Base-by-base conservation (phyloP, 1,139 yeast genomes). In the Insectozyma bohioensis region DNA sequence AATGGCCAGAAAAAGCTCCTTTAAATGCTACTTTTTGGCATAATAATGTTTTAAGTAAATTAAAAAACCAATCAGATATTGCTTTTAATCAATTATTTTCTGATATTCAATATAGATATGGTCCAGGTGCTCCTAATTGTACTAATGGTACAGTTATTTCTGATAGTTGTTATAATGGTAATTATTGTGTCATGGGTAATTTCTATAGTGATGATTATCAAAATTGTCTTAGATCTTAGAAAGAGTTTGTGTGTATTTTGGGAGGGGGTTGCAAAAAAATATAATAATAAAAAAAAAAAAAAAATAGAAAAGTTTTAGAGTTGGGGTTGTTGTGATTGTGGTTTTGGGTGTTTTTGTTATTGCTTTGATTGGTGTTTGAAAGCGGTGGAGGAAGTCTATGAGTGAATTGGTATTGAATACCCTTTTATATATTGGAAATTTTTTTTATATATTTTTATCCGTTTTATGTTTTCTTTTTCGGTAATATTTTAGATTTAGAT, bases 21-120 rank as follows among this genome's bases (percentile, higher is more conserved):
- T 58, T 77, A 44, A 76, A 77, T 47, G 81, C 73, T 20, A 68
- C 78, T 10, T 77, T 75, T 61, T 77, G 81, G 81, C 71, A 76
- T 44, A 48, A 49, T 21, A 57, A 49, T 33, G 68, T 66, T 24
- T 57, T 62, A 18, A 37, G 49, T 40, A 61, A 49, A 48, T 64
- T 59, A 36, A 47, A 49, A 40, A 46, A 63, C 57, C 41, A 54
- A 51, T 40, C 56, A 17, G 56, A 71, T 40, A 52, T 62, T 16
- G 61, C 50, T 3, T 58, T 63, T 48, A 67, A 76, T 37, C 80
- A 75, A 39, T 41, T 51, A 40, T 80, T 72, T 51, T 56, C 70
- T 25, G 58, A 67, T 34, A 56, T 54, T 35, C 67, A 75, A 33
- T 72, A 65, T 53, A 68, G 87, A 48, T 54, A 58, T 39, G 70